phyloP scores from a whole-genome alignment of 257 asterid species.

The Solanum bulbocastanum region DNA sequence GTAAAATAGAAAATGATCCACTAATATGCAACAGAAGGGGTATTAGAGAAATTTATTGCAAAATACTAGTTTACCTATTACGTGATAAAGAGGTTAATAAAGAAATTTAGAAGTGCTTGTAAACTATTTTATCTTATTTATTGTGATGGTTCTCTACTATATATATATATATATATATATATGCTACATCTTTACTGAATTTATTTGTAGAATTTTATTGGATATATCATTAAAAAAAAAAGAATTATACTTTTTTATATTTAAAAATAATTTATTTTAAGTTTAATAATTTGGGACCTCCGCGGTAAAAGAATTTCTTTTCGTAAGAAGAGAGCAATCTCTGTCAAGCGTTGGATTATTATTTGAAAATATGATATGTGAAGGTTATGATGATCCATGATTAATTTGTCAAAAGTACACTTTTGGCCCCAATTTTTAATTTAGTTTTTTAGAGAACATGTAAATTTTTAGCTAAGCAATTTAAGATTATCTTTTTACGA shows the following conservation, averaged over 20 bases:
- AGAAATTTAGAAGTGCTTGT: background rate
- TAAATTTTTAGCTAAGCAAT: background rate
- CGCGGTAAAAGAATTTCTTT: slow-evolving; percentile 14
- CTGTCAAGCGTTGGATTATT: background rate
- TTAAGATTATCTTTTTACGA: background rate
- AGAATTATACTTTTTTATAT: too few species aligned
- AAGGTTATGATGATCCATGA: background rate
- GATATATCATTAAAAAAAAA: too few species aligned
- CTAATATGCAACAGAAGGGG: too few species aligned
- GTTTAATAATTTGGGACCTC: background rate
- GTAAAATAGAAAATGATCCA: too few species aligned
- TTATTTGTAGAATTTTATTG: too few species aligned
- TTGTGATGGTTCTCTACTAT: too few species aligned
- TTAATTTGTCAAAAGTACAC: background rate
- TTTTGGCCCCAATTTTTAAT: background rate
- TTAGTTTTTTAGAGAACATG: background rate
- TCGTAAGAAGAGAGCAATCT: slow-evolving; percentile 35
- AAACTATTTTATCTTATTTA: background rate
- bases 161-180: too few species aligned
- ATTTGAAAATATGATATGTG: background rate
- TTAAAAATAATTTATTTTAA: background rate
- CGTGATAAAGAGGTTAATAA: background rate
- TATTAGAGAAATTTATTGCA: too few species aligned
- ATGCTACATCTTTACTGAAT: accelerated
- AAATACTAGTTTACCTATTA: background rate